Evolutionary conservation across 192 early-diverging fungal genomes (phyloP), one percentile per base, ranked within the genome.

Genomic region (Coemansia sp.): DNA sequence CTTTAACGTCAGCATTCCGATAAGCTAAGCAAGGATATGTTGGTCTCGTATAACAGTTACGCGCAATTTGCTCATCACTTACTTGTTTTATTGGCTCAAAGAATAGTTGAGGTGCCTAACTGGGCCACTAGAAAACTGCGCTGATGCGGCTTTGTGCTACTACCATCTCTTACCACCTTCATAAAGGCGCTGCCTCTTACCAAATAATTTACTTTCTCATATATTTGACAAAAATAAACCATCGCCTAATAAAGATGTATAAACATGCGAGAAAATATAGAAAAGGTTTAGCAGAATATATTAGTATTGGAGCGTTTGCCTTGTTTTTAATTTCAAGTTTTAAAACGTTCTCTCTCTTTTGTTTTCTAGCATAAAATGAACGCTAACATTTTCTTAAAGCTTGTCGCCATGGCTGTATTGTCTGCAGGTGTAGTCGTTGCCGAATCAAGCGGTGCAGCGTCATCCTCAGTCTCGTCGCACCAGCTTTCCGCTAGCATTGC

Each of bases 1-100:
- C 18, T 74, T 74, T 61, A 74, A 74, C 27, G 72, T 74, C 48
- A 74, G 66, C 25, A 74, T 74, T 18, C 72, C 72, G 4, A 63
- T 74, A 19, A 58, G 28, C 28, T 73, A 65, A 41, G 2, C 8
- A 28, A 50, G 31, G 24, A 60, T 44, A 44, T 3, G 4, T 16
- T 14, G 38, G 3, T 44, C 14, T 44, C 14, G 16, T 44, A 44
- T 44, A 44, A 44, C 38, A 44, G 38, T 44, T 44, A 44, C 38
- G 14, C 16, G 38, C 38, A 44, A 44, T 44, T 30, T 44, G 56
- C 31, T 7, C 1, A 7, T 22, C 18, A 3, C 0, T 14, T 59
- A 59, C 38, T 48, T 27, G 32, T 25, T 48, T 21, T 58, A 44
- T 19, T 34, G 52, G 34, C 10, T 9, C 1, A 9, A 44, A 16